phyloP scores from a whole-genome alignment of 78 protist species.

The Monosiga brevicollis region DNA sequence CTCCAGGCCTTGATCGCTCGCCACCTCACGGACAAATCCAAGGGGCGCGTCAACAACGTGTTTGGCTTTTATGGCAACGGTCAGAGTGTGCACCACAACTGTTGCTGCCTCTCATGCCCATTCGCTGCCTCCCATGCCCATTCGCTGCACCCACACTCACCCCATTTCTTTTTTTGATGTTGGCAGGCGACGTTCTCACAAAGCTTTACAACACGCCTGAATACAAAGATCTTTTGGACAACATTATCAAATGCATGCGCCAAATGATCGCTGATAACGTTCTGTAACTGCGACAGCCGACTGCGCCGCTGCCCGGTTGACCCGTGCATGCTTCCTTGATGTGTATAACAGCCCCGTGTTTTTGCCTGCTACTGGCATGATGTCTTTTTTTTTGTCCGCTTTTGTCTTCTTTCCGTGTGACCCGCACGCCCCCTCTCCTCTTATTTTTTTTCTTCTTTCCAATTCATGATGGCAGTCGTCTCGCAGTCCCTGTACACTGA shows the following conservation, averaged over 20 bases:
- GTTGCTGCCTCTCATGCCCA: neutral
- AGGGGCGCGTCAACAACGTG: neutral
- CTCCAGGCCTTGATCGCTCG: neutral
- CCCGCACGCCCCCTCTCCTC: no score
- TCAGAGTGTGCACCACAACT: neutral
- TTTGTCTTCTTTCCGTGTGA: no score
- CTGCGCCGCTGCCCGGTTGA: no score
- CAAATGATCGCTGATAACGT: neutral
- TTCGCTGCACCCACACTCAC: neutral
- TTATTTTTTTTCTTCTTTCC: no score
- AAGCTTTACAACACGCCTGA: neutral
- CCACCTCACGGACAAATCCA: neutral
- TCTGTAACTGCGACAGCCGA: neutral
- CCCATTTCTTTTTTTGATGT: neutral
- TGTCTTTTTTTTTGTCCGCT: no score
- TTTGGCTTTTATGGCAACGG: neutral
- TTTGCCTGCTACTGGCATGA: no score
- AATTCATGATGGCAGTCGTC: no score
- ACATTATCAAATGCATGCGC: neutral
- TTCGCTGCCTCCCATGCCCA: neutral
- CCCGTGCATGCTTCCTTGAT: no score
- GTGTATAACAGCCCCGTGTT: no score
- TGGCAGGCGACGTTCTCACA: neutral
- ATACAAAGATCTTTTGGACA: neutral
- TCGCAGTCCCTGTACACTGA: no score